Conservation (phyloP, 495 filamentous ascomycete species). For the Penicillium cataractarum region DNA sequence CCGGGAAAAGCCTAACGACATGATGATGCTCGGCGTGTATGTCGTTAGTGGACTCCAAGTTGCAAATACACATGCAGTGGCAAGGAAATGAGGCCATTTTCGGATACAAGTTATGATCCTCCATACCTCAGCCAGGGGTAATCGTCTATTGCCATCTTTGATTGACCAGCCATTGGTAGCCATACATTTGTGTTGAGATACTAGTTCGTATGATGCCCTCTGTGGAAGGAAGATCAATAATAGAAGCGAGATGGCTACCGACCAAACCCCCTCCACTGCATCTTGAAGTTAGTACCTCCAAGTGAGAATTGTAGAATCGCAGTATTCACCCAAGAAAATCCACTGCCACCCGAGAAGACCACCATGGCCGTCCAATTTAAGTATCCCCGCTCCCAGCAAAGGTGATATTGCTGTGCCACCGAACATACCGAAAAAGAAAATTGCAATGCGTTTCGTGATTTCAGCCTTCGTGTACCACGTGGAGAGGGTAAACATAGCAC, state of each 20-base stretch:
- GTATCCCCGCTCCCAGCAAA: constrained; percentile 47
- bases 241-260: constrained; percentile 28
- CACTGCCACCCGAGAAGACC: constrained; percentile 60
- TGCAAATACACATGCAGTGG: constrained; percentile 39
- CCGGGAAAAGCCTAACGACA: constrained; percentile 37
- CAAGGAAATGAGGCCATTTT: constrained; percentile 42
- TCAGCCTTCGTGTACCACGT: constrained; percentile 58
- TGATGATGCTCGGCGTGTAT: constrained; percentile 43
- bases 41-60: constrained; percentile 42
- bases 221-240: constrained; percentile 46
- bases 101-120: constrained; percentile 27
- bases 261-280: constrained; percentile 52
- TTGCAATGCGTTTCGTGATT: constrained; percentile 51
- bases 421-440: constrained; percentile 57
- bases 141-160: background rate
- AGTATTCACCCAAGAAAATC: constrained; percentile 51
- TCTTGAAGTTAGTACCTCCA: too few relatives aligned
- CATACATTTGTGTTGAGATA: background rate
- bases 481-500: constrained; percentile 57
- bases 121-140: constrained; percentile 18
- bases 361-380: constrained; percentile 52
- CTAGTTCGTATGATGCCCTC: background rate
- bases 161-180: background rate
- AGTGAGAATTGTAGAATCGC: background rate
- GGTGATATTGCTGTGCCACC: constrained; percentile 52